phyloP scores from a whole-genome alignment of 345 rosid species.

The Salix koriyanagi region DNA sequence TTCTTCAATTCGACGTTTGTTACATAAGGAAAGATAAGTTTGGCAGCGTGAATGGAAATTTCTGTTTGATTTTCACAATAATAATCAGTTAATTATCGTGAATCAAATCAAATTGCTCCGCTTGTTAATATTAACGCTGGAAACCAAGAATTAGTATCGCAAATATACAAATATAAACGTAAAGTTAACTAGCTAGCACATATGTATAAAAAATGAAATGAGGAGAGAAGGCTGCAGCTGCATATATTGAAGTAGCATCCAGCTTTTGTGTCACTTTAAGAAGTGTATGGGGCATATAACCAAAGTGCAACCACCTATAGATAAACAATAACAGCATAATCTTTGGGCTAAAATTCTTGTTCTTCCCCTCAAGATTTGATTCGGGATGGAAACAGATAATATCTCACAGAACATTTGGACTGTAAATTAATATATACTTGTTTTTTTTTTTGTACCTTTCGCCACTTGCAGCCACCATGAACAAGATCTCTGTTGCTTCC shows the following conservation, averaged over 20 bases:
- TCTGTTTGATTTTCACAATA: not conserved
- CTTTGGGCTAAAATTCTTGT: slow-evolving; percentile 13
- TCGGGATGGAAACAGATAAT: slow-evolving; percentile 12
- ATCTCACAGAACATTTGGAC: not conserved
- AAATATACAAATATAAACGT: not conserved
- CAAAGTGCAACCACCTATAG: slow-evolving; percentile 2
- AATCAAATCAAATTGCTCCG: not conserved
- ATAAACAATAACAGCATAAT: slow-evolving; percentile 6
- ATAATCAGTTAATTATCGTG: not conserved
- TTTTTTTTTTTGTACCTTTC: not conserved
- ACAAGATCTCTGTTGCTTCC: slow-evolving; percentile 1
- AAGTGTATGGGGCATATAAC: not conserved
- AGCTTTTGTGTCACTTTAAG: not conserved
- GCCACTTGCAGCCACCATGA: slow-evolving; percentile 22
- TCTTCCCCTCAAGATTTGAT: slow-evolving; percentile 23
- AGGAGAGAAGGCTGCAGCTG: not conserved
- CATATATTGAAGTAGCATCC: not conserved
- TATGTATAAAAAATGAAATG: not conserved
- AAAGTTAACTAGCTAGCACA: not conserved
- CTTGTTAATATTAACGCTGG: not conserved
- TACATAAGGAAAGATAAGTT: not conserved
- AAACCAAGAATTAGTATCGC: not conserved
- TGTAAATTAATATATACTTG: not conserved
- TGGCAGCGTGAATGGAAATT: not conserved
- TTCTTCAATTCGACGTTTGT: not conserved